phyloP scores from a whole-genome alignment of 305 asterid species.

The Plantago rigida region DNA sequence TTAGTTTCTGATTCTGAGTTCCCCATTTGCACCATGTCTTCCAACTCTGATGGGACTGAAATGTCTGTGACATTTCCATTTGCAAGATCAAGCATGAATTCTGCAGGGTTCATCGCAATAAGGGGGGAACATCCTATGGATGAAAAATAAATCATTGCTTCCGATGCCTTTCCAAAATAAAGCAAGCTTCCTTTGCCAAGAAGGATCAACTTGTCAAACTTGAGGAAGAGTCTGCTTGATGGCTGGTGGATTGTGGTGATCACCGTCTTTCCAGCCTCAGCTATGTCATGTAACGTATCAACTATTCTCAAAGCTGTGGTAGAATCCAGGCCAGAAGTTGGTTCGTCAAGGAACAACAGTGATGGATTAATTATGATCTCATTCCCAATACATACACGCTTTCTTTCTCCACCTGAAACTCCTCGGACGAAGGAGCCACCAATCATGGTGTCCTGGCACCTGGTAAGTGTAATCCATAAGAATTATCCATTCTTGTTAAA shows the following conservation, averaged over 20 bases:
- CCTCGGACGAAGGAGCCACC: slow-evolving; percentile 96
- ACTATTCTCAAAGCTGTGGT: slow-evolving; percentile 83
- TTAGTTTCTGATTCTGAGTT: slow-evolving; percentile 44
- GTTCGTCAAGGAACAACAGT: slow-evolving; percentile 80
- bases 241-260: slow-evolving; percentile 96
- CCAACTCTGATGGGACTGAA: slow-evolving; percentile 77
- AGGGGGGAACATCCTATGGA: slow-evolving; percentile 81
- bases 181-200: slow-evolving; percentile 83
- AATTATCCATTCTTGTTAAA: neutral
- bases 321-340: slow-evolving; percentile 94
- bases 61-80: slow-evolving; percentile 79
- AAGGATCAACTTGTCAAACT: slow-evolving; percentile 80
- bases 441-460: slow-evolving; percentile 94
- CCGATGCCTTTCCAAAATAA: slow-evolving; percentile 81
- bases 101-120: slow-evolving; percentile 96
- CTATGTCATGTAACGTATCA: slow-evolving; percentile 75
- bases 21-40: slow-evolving; percentile 65
- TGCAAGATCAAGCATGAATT: slow-evolving; percentile 86
- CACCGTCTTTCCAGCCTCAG: slow-evolving; percentile 90
- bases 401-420: slow-evolving; percentile 94
- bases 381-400: slow-evolving; percentile 85
- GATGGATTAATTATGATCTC: slow-evolving; percentile 92
- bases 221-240: slow-evolving; percentile 85
- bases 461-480: slow-evolving; percentile 25
- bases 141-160: slow-evolving; percentile 64